Evolutionary conservation across 2,329 filamentous ascomycete species (phyloP).

Genomic region (Orbilia ellipsospora): DNA sequence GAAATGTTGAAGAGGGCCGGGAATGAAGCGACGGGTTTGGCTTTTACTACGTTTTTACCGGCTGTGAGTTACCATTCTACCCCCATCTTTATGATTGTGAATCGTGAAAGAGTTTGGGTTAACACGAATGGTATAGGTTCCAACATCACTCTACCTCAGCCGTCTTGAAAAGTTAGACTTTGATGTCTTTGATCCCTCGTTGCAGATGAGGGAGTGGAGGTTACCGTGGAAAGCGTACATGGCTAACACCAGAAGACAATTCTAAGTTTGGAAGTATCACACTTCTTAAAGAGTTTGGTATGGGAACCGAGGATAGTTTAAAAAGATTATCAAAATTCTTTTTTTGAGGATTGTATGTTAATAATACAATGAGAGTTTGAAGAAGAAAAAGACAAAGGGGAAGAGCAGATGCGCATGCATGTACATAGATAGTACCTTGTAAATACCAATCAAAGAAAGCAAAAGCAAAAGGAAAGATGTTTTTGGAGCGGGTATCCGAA

Average conservation of each 20-base stretch:
- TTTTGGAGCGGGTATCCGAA: conserved; percentile 51
- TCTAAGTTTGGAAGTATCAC: conserved; percentile 18
- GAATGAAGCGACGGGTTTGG: conserved; percentile 78
- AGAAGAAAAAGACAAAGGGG: conserved; percentile 25
- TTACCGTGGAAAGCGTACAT: conserved; percentile 75
- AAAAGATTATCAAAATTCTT: conserved; percentile 16
- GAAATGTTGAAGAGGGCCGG: conserved; percentile 89
- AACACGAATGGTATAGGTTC: conserved; percentile 71
- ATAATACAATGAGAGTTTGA: conserved; percentile 44
- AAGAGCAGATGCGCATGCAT: conserved; percentile 32
- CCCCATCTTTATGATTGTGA: conserved; percentile 57
- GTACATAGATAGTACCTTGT: conserved; percentile 43
- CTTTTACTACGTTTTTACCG: conserved; percentile 61
- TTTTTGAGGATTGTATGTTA: conserved; percentile 53
- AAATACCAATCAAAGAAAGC: conserved; percentile 27
- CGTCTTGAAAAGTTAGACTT: conserved; percentile 84
- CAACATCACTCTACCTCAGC: conserved; percentile 81
- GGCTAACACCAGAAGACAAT: conserved; percentile 54
- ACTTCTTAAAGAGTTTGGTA: too few relatives aligned
- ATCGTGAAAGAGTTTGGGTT: too few relatives aligned
- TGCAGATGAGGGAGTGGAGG: conserved; percentile 79
- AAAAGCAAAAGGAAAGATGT: conserved; percentile 11
- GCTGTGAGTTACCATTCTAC: conserved; percentile 63
- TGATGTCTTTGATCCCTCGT: conserved; percentile 75
- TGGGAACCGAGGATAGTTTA: neutral